Evolutionary conservation across 805 yeast species (phyloP).

Genomic region (Wickerhamiella australiensis): DNA sequence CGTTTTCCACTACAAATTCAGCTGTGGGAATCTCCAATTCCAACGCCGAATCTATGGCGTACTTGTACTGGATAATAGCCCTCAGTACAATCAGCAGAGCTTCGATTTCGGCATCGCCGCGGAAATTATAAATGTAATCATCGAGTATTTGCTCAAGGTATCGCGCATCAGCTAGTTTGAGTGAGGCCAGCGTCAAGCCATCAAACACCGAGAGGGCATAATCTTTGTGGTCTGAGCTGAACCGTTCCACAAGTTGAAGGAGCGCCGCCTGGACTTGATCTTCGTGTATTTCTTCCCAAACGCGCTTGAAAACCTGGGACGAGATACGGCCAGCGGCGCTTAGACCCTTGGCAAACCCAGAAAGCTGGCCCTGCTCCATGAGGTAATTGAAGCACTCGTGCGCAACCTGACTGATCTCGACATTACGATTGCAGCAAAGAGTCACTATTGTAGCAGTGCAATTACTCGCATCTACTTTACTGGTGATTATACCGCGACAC

Average conservation of each 20-base stretch:
- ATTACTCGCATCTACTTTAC: conserved; percentile 9
- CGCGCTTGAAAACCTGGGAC: not conserved
- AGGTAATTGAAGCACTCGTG: conserved; percentile 4
- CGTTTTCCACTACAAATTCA: not conserved
- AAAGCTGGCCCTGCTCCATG: conserved; percentile 9
- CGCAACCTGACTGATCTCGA: conserved; percentile 9
- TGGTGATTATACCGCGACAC: conserved; percentile 7
- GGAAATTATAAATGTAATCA: not conserved
- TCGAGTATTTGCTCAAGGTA: conserved; percentile 1
- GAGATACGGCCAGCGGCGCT: not conserved
- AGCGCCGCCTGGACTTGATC: not conserved
- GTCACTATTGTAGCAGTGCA: conserved; percentile 9
- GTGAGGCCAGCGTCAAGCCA: conserved; percentile 1
- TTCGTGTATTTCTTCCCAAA: conserved; percentile 5
- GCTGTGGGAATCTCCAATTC: not conserved
- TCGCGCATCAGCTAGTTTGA: not conserved
- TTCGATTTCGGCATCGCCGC: not conserved
- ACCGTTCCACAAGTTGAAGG: not conserved
- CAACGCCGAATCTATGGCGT: not conserved
- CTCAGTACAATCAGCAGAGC: conserved; percentile 4
- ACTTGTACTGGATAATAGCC: conserved; percentile 9
- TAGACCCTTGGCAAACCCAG: conserved; percentile 9
- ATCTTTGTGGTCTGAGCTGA: not conserved
- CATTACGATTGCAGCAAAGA: conserved; percentile 3
- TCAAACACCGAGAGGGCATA: not conserved